Conservation (phyloP, 2,329 filamentous ascomycete genomes). For the Verticillium isaacii region DNA sequence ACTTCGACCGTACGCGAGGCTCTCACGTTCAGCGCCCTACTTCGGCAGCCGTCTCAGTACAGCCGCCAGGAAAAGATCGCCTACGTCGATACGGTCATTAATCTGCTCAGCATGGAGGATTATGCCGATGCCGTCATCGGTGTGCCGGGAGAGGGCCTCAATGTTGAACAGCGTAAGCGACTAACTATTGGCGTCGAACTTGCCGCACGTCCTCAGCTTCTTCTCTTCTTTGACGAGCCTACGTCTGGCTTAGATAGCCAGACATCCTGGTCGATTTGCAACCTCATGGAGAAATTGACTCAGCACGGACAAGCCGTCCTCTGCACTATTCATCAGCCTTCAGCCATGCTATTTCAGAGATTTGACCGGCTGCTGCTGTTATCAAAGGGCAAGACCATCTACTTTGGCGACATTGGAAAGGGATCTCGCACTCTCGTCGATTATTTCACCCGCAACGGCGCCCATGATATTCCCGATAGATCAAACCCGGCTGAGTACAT, state of each 20-base stretch:
- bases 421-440: slow-evolving; percentile 41
- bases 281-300: slow-evolving; percentile 62
- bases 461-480: slow-evolving; percentile 36
- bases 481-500: slow-evolving; percentile 52
- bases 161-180: slow-evolving; percentile 45
- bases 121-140: slow-evolving; percentile 68
- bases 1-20: slow-evolving; percentile 66
- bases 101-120: slow-evolving; percentile 42
- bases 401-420: slow-evolving; percentile 48
- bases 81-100: slow-evolving; percentile 23
- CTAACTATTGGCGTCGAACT: slow-evolving; percentile 74
- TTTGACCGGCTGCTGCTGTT: slow-evolving; percentile 12
- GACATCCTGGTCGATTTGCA: slow-evolving; percentile 69
- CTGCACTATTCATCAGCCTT: slow-evolving; percentile 15
- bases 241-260: slow-evolving; percentile 72
- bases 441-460: slow-evolving; percentile 49
- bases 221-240: slow-evolving; percentile 73
- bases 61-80: slow-evolving; percentile 23
- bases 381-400: slow-evolving; percentile 34
- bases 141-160: slow-evolving; percentile 53
- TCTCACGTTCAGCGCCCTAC: slow-evolving; percentile 60
- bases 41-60: slow-evolving; percentile 60
- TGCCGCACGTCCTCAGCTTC: slow-evolving; percentile 66
- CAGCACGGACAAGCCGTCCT: slow-evolving; percentile 38
- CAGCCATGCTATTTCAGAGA: slow-evolving; percentile 11